Base-by-base conservation (phyloP, 352 stramenopile species). In the Pythium oligandrum region DNA sequence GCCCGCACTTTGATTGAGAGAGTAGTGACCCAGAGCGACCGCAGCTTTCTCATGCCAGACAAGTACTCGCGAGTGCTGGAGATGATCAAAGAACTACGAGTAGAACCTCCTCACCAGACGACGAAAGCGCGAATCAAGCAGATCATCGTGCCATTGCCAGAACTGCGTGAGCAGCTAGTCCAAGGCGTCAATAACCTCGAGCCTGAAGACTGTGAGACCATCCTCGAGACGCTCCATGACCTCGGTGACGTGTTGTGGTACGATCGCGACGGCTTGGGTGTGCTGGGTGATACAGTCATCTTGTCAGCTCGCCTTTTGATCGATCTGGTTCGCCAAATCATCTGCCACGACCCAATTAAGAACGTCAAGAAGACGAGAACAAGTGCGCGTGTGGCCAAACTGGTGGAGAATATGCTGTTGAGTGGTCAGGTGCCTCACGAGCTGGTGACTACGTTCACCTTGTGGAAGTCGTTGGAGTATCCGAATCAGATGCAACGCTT, bases 271-370 rank as follows among this genome's bases (percentile, higher is more conserved):
- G 47, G 40, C 35, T 33, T 38, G 8, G 35, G 11, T 8, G 9
- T 40, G 9, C 54, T 64, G 36, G 2, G 17, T 6, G 35, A 58
- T 3, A 51, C 33, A 8, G 44, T 58, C 31, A 51, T 64, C 6
- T 26, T 64, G 9, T 35, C 44, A 10, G 50, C 57, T 2, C 6
- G 43, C 6, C 39, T 58, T 9, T 4, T 64, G 3, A 59, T 64
- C 46, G 44, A 58, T 11, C 58, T 64, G 32, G 33, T 64, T 6
- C 57, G 57, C 6, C 38, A 53, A 38, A 35, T 58, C 7, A 30
- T 55, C 38, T 52, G 52, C n/a, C 57, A 59, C n/a, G n/a, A n/a
- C n/a, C n/a, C n/a, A n/a, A n/a, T n/a, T n/a, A n/a, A n/a, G n/a
- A n/a, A n/a, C n/a, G n/a, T n/a, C n/a, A n/a, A n/a, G n/a, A n/a